Evolutionary conservation across 1,139 yeast genomes (phyloP).

Genomic region (Magnusiomyces clavatus): DNA sequence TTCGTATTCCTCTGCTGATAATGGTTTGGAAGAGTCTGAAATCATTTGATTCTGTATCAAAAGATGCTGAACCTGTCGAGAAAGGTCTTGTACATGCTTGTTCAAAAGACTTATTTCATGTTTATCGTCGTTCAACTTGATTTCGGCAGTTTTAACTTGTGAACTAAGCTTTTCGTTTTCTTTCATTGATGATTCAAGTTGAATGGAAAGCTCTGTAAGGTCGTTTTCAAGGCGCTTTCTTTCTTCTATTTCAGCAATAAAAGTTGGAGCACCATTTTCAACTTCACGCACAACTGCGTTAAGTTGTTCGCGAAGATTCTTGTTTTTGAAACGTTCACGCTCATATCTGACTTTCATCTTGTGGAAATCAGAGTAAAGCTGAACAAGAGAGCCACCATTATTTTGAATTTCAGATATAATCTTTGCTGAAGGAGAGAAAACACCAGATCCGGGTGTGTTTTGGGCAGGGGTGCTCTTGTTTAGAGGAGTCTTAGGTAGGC

Average conservation of each 20-base stretch:
- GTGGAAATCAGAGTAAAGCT: conserved; percentile 59
- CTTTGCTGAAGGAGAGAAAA: conserved; percentile 39
- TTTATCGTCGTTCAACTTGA: conserved; percentile 22
- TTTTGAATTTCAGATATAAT: conserved; percentile 41
- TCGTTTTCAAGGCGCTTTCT: conserved; percentile 43
- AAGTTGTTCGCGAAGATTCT: conserved; percentile 60
- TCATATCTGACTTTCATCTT: conserved; percentile 56
- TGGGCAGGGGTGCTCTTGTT: conserved; percentile 11
- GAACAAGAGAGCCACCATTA: conserved; percentile 56
- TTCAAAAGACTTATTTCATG: conserved; percentile 34
- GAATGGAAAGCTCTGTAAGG: conserved; percentile 43
- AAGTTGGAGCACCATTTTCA: conserved; percentile 71
- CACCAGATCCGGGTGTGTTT: conserved; percentile 18
- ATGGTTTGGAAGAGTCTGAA: conserved; percentile 42
- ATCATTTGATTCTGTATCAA: conserved; percentile 56
- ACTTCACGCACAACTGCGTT: conserved; percentile 67
- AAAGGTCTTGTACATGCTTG: conserved; percentile 62
- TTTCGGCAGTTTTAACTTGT: conserved; percentile 24
- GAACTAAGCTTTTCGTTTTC: conserved; percentile 36
- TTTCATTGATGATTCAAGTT: conserved; percentile 40
- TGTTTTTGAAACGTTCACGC: conserved; percentile 65
- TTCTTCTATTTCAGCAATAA: conserved; percentile 58
- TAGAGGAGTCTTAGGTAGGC: conserved; percentile 8
- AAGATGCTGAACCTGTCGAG: conserved; percentile 69
- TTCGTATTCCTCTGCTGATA: conserved; percentile 49